phyloP scores from a whole-genome alignment of 257 asterid species.

The Rauvolfia tetraphylla region DNA sequence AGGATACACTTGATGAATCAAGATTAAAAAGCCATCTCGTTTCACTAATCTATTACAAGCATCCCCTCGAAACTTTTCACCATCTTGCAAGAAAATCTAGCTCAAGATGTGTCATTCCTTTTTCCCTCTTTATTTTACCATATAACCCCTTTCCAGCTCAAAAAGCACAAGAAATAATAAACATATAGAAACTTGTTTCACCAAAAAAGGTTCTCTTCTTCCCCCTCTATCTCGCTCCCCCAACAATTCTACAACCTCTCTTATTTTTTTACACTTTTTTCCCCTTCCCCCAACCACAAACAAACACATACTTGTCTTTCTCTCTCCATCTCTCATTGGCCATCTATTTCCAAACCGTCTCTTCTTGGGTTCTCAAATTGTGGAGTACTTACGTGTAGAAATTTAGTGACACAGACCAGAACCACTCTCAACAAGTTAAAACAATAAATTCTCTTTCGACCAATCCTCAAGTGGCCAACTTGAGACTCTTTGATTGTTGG shows the following conservation, averaged over 20 bases:
- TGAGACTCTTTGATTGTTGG: slow-evolving; percentile 2
- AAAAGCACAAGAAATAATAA: not conserved
- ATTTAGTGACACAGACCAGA: not conserved
- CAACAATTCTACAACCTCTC: too few species aligned
- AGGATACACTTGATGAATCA: too few species aligned
- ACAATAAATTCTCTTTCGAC: not conserved
- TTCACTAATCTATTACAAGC: not conserved
- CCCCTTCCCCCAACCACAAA: not conserved
- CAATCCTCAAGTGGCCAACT: not conserved
- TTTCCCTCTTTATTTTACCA: not conserved
- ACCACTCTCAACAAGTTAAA: not conserved
- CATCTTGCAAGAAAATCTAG: not conserved
- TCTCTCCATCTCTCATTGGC: slow-evolving; percentile 1
- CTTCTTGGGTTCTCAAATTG: not conserved
- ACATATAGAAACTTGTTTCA: not conserved
- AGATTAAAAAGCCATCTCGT: not conserved
- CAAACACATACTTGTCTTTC: not conserved
- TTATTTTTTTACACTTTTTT: not conserved
- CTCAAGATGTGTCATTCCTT: not conserved
- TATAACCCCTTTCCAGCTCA: not conserved
- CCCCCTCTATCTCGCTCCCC: not conserved
- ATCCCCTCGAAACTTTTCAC: not conserved
- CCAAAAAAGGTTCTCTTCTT: not conserved
- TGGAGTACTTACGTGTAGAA: not conserved
- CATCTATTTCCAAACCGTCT: slow-evolving; percentile 6